Conservation (phyloP, 1,284 basidiomycete species). For the Porogramme epimiltina region DNA sequence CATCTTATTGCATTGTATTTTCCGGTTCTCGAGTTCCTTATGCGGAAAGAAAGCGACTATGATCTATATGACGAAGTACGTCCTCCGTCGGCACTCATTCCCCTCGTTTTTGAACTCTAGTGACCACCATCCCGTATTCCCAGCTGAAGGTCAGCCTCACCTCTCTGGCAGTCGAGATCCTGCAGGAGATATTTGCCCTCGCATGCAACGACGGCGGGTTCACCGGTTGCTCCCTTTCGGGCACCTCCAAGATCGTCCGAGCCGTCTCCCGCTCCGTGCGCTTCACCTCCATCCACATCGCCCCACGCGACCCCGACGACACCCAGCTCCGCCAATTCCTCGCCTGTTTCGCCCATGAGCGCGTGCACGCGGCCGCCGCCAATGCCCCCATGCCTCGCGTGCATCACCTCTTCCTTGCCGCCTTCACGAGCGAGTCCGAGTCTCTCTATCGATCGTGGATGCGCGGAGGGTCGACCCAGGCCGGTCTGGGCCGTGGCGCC, state of each 20-base stretch:
- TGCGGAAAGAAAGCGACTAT: no score
- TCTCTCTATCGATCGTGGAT: no score
- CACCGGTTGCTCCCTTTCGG: slow-evolving; percentile 6
- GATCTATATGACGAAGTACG: no score
- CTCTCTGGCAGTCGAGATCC: neutral
- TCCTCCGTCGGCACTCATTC: no score
- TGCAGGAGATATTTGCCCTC: neutral
- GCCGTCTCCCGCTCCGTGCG: neutral
- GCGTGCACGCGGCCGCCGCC: neutral
- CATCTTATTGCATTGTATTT: no score
- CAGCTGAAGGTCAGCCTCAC: no score
- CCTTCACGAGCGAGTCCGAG: no score
- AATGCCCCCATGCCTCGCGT: neutral
- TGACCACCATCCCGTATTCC: neutral
- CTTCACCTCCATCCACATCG: slow-evolving; percentile 1
- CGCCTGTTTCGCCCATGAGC: neutral
- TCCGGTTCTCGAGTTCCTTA: no score
- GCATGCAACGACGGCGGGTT: slow-evolving; percentile 7
- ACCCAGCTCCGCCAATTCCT: neutral
- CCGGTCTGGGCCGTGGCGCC: neutral
- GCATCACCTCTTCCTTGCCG: slow-evolving; percentile 3
- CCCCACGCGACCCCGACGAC: neutral
- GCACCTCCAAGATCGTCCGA: slow-evolving; percentile 1
- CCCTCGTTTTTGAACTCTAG: neutral
- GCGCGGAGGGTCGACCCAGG: no score